Conservation (phyloP, 2,329 filamentous ascomycete species). For the Cladophialophora yegresii region DNA sequence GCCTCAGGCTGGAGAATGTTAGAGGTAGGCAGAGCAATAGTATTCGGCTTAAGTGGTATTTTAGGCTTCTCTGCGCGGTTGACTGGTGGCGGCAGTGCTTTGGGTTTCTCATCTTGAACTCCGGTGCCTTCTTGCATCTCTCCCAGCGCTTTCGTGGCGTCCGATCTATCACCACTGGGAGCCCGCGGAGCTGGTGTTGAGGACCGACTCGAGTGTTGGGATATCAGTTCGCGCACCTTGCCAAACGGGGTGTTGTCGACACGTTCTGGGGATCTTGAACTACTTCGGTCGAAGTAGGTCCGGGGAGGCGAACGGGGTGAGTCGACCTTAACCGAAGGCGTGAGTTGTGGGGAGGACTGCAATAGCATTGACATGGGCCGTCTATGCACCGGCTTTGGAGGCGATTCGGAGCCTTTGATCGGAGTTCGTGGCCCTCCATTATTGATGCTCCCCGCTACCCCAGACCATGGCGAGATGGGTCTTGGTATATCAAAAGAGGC, state of each 20-base stretch:
- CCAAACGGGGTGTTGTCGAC: constrained; percentile 30
- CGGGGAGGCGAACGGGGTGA: constrained; percentile 49
- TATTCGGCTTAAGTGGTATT: constrained; percentile 53
- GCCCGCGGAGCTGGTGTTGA: constrained; percentile 34
- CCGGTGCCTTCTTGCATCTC: constrained; percentile 2
- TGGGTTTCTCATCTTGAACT: constrained; percentile 14
- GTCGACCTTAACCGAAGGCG: constrained; percentile 48
- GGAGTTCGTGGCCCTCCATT: constrained; percentile 35
- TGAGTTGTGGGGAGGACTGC: constrained; percentile 46
- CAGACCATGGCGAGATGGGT: constrained; percentile 45
- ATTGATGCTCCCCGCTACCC: constrained; percentile 35
- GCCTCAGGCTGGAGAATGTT: constrained; percentile 37
- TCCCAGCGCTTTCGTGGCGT: not conserved
- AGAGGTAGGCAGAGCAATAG: constrained; percentile 35
- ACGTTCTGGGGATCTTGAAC: constrained; percentile 35
- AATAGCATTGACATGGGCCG: constrained; percentile 50
- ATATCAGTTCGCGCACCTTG: constrained; percentile 33
- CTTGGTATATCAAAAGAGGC: constrained; percentile 49
- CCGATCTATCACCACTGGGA: constrained; percentile 19
- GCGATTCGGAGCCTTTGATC: constrained; percentile 47
- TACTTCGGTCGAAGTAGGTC: constrained; percentile 35
- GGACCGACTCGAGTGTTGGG: constrained; percentile 34
- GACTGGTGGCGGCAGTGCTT: constrained; percentile 62
- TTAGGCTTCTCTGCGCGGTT: constrained; percentile 80
- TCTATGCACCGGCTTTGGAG: constrained; percentile 62